phyloP scores from a whole-genome alignment of 2,329 filamentous ascomycete species.

The Aspergillus awamori region DNA sequence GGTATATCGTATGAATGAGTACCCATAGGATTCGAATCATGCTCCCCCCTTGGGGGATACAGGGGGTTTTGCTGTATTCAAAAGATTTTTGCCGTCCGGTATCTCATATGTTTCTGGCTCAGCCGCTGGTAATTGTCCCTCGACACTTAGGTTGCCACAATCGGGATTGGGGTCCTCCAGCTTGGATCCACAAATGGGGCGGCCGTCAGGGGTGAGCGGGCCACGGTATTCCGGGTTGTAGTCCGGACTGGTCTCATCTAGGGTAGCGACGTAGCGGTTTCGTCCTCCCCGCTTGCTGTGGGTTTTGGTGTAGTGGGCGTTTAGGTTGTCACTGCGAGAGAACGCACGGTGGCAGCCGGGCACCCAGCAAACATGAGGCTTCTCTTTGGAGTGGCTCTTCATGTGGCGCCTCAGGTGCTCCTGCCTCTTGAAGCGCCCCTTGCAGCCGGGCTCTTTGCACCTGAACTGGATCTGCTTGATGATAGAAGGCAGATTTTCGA shows the following conservation, averaged over 20 bases:
- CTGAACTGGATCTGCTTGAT: constrained; percentile 47
- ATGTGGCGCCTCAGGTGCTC: constrained; percentile 55
- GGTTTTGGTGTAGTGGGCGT: constrained; percentile 50
- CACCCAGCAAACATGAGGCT: constrained; percentile 49
- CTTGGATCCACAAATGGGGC: too few species aligned
- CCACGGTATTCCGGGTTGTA: constrained; percentile 50
- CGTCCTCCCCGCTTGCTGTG: constrained; percentile 51
- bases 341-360: constrained; percentile 47
- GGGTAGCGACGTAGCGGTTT: constrained; percentile 50
- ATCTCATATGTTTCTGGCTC: too few species aligned
- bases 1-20: too few species aligned
- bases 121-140: too few species aligned
- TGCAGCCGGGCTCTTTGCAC: constrained; percentile 48
- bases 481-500: constrained; percentile 42
- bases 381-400: constrained; percentile 51
- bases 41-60: too few species aligned
- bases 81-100: too few species aligned
- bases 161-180: too few species aligned
- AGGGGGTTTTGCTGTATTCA: too few species aligned
- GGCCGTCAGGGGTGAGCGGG: constrained; percentile 45
- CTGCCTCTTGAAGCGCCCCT: constrained; percentile 51
- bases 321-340: constrained; percentile 50
- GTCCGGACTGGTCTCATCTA: constrained; percentile 46
- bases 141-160: too few species aligned
- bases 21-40: too few species aligned